phyloP scores from a whole-genome alignment of 768 basidiomycete species.

The Amyloporia xantha region DNA sequence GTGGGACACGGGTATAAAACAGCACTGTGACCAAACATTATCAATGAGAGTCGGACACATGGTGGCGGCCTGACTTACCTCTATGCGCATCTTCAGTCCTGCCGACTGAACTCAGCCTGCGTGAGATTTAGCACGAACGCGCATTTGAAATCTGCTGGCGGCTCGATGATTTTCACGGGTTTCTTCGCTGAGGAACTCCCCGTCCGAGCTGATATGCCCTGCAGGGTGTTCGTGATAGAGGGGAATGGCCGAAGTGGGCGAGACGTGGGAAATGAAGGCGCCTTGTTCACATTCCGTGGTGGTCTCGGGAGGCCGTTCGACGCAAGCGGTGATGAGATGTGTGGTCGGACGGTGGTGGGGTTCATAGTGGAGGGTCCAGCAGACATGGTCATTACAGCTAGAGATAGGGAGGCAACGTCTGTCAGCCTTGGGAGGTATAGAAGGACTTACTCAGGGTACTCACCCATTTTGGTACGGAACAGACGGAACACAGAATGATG shows the following conservation, averaged over 20 bases:
- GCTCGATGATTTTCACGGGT: constrained; percentile 71
- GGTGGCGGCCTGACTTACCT: not conserved
- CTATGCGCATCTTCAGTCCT: constrained; percentile 32
- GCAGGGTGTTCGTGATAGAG: constrained; percentile 39
- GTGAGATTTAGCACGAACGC: constrained; percentile 76
- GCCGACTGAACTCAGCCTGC: constrained; percentile 75
- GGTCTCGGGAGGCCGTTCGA: constrained; percentile 31
- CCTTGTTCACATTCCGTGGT: constrained; percentile 27
- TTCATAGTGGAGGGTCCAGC: constrained; percentile 14
- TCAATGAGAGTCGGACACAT: not conserved
- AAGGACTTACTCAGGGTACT: constrained; percentile 36
- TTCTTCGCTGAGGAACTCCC: constrained; percentile 30
- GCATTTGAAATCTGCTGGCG: constrained; percentile 62
- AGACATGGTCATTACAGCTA: constrained; percentile 20
- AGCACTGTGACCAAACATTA: not conserved
- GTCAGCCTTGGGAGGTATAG: constrained; percentile 41
- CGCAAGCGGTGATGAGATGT: constrained; percentile 61
- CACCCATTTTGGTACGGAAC: constrained; percentile 17
- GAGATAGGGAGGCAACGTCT: constrained; percentile 23
- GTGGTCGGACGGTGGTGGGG: constrained; percentile 16
- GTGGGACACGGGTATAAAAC: constrained; percentile 1
- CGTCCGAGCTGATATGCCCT: constrained; percentile 2
- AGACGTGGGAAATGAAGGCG: constrained; percentile 57
- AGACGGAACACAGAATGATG: not conserved
- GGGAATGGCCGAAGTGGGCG: constrained; percentile 77